These are phyloP conservation scores for Paramecium biaurelia DNA, from an alignment of 73 alveolate species.

Conservation along the genomic window DNA sequence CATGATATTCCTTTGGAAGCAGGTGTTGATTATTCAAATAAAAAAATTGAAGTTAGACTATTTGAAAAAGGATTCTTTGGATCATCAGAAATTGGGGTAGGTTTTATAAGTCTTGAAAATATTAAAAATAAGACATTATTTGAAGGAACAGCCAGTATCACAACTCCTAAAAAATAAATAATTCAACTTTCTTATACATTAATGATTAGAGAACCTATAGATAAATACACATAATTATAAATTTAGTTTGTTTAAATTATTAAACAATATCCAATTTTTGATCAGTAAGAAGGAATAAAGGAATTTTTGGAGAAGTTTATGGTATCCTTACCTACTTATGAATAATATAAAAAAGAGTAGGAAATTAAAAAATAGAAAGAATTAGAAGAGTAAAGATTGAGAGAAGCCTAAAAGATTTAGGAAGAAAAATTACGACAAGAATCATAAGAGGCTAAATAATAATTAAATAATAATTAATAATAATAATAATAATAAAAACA, in stretches of 20 bases:
- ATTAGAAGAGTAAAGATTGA: neutral
- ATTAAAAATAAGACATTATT: neutral
- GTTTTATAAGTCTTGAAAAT: neutral
- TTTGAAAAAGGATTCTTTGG: constrained; percentile 42
- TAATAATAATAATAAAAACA: neutral
- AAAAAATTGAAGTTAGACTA: neutral
- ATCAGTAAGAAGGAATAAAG: neutral
- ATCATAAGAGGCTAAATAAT: neutral
- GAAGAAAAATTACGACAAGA: neutral
- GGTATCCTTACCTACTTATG: constrained; percentile 17
- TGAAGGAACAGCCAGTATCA: neutral
- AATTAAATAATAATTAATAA: neutral
- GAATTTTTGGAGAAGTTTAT: constrained; percentile 17
- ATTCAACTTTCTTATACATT: neutral
- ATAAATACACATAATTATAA: neutral
- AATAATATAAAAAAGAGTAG: neutral
- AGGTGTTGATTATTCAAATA: neutral
- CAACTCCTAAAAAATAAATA: neutral
- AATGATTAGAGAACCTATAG: constrained; percentile 16
- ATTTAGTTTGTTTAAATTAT: neutral
- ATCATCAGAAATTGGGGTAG: neutral
- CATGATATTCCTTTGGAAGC: neutral
- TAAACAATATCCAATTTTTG: neutral
- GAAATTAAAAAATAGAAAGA: neutral
- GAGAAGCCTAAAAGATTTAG: neutral